Percentiles rank a stretch among this genome's conserved stretches.
These are phyloP conservation scores for Pleurostoma richardsiae DNA, from an alignment of 2,329 filamentous ascomycete genomes.

Conservation along the genomic window DNA sequence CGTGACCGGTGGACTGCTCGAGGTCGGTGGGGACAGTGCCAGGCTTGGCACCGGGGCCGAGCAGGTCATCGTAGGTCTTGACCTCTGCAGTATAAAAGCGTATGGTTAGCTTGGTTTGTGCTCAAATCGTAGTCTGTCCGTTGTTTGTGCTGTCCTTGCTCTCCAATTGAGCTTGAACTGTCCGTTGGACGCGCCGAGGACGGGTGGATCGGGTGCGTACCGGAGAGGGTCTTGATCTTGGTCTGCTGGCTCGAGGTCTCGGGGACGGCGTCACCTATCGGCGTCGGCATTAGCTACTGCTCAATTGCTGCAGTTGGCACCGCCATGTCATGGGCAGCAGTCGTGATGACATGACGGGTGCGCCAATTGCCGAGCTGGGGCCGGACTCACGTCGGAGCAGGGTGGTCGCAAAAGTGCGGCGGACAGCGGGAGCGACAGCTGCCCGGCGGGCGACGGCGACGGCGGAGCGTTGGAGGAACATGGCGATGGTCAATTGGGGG, in stretches of 20 bases:
- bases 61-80: slow-evolving; percentile 73
- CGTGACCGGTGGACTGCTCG: slow-evolving; percentile 93
- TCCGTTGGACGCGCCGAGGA: too few relatives aligned
- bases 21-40: slow-evolving; percentile 90
- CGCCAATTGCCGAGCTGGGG: neutral
- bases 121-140: too few relatives aligned
- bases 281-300: too few relatives aligned
- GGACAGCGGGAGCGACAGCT: slow-evolving; percentile 44
- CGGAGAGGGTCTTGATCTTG: slow-evolving; percentile 35
- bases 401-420: slow-evolving; percentile 56
- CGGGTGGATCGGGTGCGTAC: slow-evolving; percentile 28
- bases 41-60: slow-evolving; percentile 73
- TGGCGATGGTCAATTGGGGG: slow-evolving; percentile 29
- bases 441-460: slow-evolving; percentile 56
- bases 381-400: slow-evolving; percentile 54
- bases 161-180: too few relatives aligned
- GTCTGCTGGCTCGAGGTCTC: slow-evolving; percentile 13
- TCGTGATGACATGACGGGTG: neutral
- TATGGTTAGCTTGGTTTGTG: slow-evolving; percentile 1
- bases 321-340: too few relatives aligned
- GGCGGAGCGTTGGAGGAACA: slow-evolving; percentile 63
- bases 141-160: too few relatives aligned
- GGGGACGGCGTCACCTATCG: slow-evolving; percentile 26
- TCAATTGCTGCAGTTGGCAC: too few relatives aligned
- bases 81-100: slow-evolving; percentile 58